A percentile compares a stretch with the other conserved stretches of the same genome.
Evolutionary conservation across 306 rosid species (phyloP).

Genomic region (Medicago lupulina): DNA sequence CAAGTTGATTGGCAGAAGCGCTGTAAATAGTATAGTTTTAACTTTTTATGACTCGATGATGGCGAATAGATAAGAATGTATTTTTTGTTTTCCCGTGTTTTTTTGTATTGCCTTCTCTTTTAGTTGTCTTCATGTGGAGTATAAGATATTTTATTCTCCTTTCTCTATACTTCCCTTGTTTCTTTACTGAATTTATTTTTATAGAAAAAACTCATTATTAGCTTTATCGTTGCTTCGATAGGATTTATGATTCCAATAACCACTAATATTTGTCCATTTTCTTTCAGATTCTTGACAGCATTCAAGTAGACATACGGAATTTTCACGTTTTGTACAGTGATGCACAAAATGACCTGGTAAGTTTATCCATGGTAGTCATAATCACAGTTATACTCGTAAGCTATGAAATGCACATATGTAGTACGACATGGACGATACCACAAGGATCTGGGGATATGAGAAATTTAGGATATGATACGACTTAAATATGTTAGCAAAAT

Average conservation of each 20-base stretch:
- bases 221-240: conserved; percentile 1
- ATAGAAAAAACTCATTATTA: neutral
- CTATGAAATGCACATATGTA: neutral
- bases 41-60: conserved; percentile 12
- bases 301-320: conserved; percentile 82
- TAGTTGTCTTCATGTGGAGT: conserved; percentile 5
- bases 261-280: conserved; percentile 32
- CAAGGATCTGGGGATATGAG: neutral
- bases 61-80: conserved; percentile 16
- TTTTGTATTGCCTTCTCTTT: conserved; percentile 10
- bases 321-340: conserved; percentile 76
- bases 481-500: neutral
- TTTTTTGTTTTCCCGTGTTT: conserved; percentile 30
- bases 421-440: neutral
- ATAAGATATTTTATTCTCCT: conserved; percentile 7
- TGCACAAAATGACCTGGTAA: conserved; percentile 61
- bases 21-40: neutral
- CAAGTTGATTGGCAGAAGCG: conserved; percentile 19
- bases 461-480: neutral
- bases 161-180: neutral
- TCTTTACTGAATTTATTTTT: neutral
- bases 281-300: conserved; percentile 82
- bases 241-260: conserved; percentile 26
- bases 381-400: neutral
- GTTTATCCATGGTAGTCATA: conserved; percentile 9